These are phyloP conservation scores for Xylariales sp. DNA, from an alignment of 2,329 filamentous ascomycete genomes.

Conservation along the genomic window DNA sequence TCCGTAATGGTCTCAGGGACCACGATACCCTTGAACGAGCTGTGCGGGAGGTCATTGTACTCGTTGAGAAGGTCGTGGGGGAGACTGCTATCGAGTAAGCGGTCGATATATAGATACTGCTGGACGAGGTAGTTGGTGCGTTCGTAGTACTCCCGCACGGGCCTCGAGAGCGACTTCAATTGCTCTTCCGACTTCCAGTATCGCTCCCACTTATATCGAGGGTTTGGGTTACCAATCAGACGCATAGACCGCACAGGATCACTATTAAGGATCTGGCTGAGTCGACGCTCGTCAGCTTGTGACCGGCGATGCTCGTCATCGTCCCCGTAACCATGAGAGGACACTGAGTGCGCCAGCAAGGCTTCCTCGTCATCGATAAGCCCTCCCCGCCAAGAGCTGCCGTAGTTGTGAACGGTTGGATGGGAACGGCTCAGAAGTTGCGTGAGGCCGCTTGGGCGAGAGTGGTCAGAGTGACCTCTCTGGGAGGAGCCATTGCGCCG, in stretches of 20 bases:
- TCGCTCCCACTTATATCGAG: constrained; percentile 84
- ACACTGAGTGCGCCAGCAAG: constrained; percentile 15
- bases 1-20: constrained; percentile 83
- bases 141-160: constrained; percentile 89
- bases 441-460: constrained; percentile 45
- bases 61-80: constrained; percentile 92
- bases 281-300: constrained; percentile 66
- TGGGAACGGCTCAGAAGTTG: constrained; percentile 49
- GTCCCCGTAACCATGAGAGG: constrained; percentile 22
- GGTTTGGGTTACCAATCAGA: constrained; percentile 89
- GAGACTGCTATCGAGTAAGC: constrained; percentile 89
- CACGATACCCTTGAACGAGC: constrained; percentile 65
- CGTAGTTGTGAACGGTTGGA: constrained; percentile 46
- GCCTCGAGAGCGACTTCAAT: constrained; percentile 75
- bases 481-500: constrained; percentile 29
- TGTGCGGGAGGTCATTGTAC: constrained; percentile 74
- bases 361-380: constrained; percentile 43
- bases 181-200: constrained; percentile 88
- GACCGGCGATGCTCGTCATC: constrained; percentile 60
- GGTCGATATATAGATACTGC: constrained; percentile 94
- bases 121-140: constrained; percentile 88
- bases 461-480: constrained; percentile 40
- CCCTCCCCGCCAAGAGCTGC: constrained; percentile 45
- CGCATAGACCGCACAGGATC: constrained; percentile 84
- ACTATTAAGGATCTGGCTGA: constrained; percentile 70